phyloP scores from a whole-genome alignment of 2,329 filamentous ascomycete genomes.

The Monascus ruber region DNA sequence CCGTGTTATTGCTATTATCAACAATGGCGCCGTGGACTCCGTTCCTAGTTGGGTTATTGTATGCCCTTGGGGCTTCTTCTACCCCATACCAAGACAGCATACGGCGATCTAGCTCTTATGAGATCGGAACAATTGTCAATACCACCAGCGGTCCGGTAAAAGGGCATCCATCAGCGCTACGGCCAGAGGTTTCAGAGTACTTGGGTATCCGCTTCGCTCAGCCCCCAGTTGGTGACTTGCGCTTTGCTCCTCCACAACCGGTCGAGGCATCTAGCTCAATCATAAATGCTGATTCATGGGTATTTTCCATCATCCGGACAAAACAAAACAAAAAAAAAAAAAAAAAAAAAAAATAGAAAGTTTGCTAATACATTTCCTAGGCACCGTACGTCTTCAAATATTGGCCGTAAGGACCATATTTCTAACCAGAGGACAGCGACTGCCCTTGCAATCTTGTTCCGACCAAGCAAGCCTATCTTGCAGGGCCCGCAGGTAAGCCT shows the following conservation, averaged over 20 bases:
- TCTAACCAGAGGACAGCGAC: constrained; percentile 7
- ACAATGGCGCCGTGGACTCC: too few species aligned
- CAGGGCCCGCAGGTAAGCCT: constrained; percentile 8
- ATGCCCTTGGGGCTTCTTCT: too few species aligned
- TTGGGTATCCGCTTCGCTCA: constrained; percentile 19
- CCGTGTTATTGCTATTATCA: too few species aligned
- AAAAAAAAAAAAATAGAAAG: neutral
- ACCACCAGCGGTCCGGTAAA: constrained; percentile 11
- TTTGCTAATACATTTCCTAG: constrained; percentile 1
- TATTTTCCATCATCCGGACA: neutral
- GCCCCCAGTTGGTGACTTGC: constrained; percentile 14
- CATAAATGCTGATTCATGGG: constrained; percentile 3
- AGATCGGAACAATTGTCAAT: neutral
- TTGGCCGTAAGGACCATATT: neutral
- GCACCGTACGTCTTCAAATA: constrained; percentile 5
- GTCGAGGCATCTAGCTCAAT: neutral
- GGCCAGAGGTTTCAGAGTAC: constrained; percentile 12
- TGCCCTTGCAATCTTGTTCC: constrained; percentile 11
- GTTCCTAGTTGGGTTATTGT: too few species aligned
- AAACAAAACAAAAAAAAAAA: neutral
- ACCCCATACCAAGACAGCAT: too few species aligned
- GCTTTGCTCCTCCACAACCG: constrained; percentile 13
- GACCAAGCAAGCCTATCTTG: constrained; percentile 9
- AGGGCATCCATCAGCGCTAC: constrained; percentile 9
- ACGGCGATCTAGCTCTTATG: too few species aligned